Conservation (phyloP, 1,284 basidiomycete species). For the Xerocomus amazonicus region DNA sequence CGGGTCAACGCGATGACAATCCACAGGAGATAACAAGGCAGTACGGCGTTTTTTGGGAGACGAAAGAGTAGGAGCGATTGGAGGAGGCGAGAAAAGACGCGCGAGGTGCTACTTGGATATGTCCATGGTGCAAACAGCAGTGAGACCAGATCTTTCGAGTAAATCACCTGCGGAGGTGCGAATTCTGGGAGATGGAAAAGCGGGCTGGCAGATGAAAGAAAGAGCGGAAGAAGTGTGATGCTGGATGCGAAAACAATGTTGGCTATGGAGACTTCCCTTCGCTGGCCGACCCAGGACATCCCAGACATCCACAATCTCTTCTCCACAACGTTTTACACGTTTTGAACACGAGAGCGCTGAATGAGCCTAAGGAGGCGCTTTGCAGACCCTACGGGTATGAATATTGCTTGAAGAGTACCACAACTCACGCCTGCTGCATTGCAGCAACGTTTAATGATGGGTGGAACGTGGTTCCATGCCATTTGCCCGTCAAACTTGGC, state of each 20-base stretch:
- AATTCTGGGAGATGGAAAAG: background rate
- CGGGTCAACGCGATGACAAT: slow-evolving; percentile 29
- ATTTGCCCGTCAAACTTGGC: no score
- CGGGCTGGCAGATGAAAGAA: background rate
- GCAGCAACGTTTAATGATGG: no score
- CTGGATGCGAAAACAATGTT: background rate
- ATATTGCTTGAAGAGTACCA: no score
- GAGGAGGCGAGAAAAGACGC: slow-evolving; percentile 19
- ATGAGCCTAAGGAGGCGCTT: no score
- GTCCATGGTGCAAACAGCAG: slow-evolving; percentile 27
- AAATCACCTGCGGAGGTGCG: slow-evolving; percentile 26
- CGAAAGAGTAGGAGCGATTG: slow-evolving; percentile 19
- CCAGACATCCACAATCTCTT: background rate
- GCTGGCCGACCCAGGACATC: background rate
- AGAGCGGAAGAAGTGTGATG: background rate
- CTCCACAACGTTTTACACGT: no score
- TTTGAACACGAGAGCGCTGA: no score
- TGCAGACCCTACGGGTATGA: no score
- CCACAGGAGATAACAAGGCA: slow-evolving; percentile 31
- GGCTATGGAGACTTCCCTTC: background rate
- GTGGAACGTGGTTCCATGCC: no score
- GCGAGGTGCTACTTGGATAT: slow-evolving; percentile 10
- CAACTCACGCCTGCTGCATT: no score
- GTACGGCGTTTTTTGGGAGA: slow-evolving; percentile 9
- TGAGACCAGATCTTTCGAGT: slow-evolving; percentile 17